Evolutionary conservation across 257 asterid genomes (phyloP), one percentile per base, ranked within the genome.

Genomic region (Gardenia jasminoides): DNA sequence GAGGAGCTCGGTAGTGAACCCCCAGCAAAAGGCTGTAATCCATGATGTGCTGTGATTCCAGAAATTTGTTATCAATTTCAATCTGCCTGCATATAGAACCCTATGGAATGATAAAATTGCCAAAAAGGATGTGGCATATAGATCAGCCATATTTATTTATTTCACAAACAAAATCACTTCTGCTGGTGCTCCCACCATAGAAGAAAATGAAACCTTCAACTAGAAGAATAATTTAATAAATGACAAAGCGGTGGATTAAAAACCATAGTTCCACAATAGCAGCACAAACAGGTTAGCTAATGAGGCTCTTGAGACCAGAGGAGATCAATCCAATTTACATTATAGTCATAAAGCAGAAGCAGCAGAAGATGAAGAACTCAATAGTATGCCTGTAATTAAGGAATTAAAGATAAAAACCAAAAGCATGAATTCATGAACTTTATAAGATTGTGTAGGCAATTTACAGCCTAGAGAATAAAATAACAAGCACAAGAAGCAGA

Each of bases 1-100:
- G 99, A 24, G 98, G 99, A 52, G 98, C 99, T 69, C 98, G 89
- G 83, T 95, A 92, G 81, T 93, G 97, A 77, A 95, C 98, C 70
- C 99, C 99, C 33, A 95, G 89, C 88, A 92, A 85, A 78, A 93
- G 91, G 88, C 99, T 95, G 86, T 95, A 95, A 86, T 95, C 99
- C 99, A 95, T 95, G 78, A 95, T 95, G 89, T 90, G 86, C 86
- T 93, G 97, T 75, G 89, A 90, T 85, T 91, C 97, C 92, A 95
- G 87, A 90, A 93, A 93, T 83, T 90, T 91, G 88, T 97, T 89
- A 81, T 93, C 99, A 75, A 85, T 95, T 85, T 95, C 91, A 31
- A 95, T 91, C 90, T 95, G 99, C 87, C 99, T 95, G 94, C 86
- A 86, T 19, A 74, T 36, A 56, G 64, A 59, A 10, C 33, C 36